phyloP scores from a whole-genome alignment of 2,329 filamentous ascomycete genomes.

The Leptographium galeiforme region DNA sequence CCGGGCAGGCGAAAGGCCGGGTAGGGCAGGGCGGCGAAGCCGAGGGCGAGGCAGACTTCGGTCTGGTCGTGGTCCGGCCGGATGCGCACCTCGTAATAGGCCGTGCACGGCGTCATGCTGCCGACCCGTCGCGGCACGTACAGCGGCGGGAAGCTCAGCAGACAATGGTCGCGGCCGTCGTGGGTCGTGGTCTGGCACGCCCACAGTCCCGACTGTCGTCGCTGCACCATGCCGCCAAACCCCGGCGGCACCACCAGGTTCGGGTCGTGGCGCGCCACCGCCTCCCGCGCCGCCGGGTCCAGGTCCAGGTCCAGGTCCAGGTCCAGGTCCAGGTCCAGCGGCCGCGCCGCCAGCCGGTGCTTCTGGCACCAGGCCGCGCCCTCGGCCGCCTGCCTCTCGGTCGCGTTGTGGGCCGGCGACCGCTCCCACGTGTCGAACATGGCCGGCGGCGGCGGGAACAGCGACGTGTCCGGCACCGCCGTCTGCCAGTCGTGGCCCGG shows the following conservation, averaged over 20 bases:
- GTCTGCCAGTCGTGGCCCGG: conserved; percentile 53
- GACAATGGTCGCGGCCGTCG: conserved; percentile 43
- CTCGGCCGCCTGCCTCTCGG: conserved; percentile 29
- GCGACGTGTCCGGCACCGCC: conserved; percentile 57
- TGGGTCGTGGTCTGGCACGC: conserved; percentile 22
- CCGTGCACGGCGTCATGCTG: conserved; percentile 13
- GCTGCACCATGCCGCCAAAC: conserved; percentile 33
- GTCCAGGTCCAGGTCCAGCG: conserved; percentile 21
- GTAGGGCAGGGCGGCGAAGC: conserved; percentile 61
- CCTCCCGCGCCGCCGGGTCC: conserved; percentile 17
- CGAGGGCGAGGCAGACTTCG: conserved; percentile 47
- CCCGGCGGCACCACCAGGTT: conserved; percentile 36
- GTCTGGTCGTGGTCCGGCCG: conserved; percentile 21
- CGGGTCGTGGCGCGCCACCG: conserved; percentile 38
- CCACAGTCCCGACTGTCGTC: conserved; percentile 39
- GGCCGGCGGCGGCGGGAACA: conserved; percentile 59
- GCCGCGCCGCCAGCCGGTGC: conserved; percentile 43
- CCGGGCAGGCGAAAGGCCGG: conserved; percentile 66
- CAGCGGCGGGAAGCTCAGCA: conserved; percentile 55
- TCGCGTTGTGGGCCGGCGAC: conserved; percentile 57
- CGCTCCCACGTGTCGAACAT: conserved; percentile 49
- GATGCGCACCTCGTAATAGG: conserved; percentile 62
- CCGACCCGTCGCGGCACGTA: conserved; percentile 52
- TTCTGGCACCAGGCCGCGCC: conserved; percentile 52
- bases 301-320: conserved; percentile 21